Evolutionary conservation across 2,329 filamentous ascomycete species (phyloP), one percentile per base, ranked within the genome.

Genomic region (Neofusicoccum sp.): DNA sequence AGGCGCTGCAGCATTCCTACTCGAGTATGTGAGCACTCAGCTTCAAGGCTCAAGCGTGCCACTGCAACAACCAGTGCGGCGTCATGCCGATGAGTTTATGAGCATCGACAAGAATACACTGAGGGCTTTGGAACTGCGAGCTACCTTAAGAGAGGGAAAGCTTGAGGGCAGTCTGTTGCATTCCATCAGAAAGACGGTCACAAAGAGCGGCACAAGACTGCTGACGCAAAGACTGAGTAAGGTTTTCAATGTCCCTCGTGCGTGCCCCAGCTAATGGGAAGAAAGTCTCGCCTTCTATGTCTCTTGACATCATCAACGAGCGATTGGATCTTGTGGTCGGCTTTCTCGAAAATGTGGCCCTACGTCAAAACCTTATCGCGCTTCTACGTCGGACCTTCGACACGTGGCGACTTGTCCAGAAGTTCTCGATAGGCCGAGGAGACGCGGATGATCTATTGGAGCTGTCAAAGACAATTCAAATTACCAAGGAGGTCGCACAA

Each of bases 101-200:
- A 84, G 79, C 54, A 96, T 99, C 66, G 95, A 99, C 77, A 93
- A 89, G 71, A 96, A 93, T 70, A 97, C 89, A 65, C 83, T 99
- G 76, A 85, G 90, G 62, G 91, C 93, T 1, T 81, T 99, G 4
- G 95, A 99, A 74, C 90, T 99, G 65, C 87, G 91, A 65, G 86
- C 87, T 71, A 98, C 95, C 0, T 86, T 96, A 54, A 85, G 89
- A 51, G 93, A 98, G 67, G 87, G 89, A 2, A 76, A 83, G 20
- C 89, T 89, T 40, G 87, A 89, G 65, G 95, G 95, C 4, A 97
- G 93, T 70, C 78, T 99, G 44, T 78, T 99, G 38, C 92, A 98
- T 75, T 89, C 91, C n/a, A 84, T 98, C 57, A 86, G 93, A 62
- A 85, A 89, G 58, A 99, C 95, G 0, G 90, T 92, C 14, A 99